Base-by-base conservation (phyloP, 495 filamentous ascomycete species). In the Schizothecium vesticola region DNA sequence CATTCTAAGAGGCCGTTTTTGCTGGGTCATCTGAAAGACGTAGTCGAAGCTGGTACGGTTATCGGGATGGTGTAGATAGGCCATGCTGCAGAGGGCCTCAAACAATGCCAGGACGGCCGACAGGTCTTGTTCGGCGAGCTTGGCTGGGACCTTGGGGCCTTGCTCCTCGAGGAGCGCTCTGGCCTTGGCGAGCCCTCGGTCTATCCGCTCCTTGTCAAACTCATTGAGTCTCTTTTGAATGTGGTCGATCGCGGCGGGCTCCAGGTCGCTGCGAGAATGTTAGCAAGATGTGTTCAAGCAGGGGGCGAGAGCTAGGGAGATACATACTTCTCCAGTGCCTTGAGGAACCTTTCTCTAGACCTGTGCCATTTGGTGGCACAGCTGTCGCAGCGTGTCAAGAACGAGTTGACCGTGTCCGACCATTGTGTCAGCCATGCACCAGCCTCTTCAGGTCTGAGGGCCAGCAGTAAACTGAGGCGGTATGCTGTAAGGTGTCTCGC, bases 341-440 rank as follows among this genome's bases (percentile, higher is more conserved):
- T 68, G 31, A 77, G 28, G 58, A 76, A 78, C 3, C 62, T 63
- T 1, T 67, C 57, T 21, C 76, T 72, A 23, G 85, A 86, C 59
- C 86, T 89, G 79, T 97, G 92, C 80, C 93, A 97, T 56, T 88
- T 86, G 51, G 86, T 86, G 67, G 93, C 88, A 75, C 94, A 97
- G 56, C 86, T 81, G 70, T 96, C 90, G 79, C 94, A 97, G 43
- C 80, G 85, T 28, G 80, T 86, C 51, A 97, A 80, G 61, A 76
- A 79, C 24, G 33, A 56, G 56, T 82, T 78, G 58, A 80, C 74
- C 4, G 78, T 71, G 25, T 86, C 78, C 3, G 78, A 82, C 58
- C 94, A 85, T 75, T 88, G 87, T 57, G 79, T 74, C 61, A 89
- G 83, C 72, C 88, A 82, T 33, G 82, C 77, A 33, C 83, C 84